phyloP scores from a whole-genome alignment of 2,329 filamentous ascomycete species.

The Acrocalymma vagum region DNA sequence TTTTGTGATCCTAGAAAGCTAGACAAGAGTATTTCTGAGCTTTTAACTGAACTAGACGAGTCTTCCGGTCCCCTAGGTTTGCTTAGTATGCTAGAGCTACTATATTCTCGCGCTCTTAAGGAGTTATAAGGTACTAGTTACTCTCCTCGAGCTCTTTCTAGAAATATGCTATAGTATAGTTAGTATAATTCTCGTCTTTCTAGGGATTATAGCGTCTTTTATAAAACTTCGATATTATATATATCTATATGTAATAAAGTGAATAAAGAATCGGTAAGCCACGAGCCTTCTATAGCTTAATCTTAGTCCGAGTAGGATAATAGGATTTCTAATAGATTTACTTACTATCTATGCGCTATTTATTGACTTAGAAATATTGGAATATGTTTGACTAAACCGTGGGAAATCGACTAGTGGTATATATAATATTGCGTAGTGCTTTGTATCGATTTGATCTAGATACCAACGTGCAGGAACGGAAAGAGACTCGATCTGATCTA shows the following conservation, averaged over 20 bases:
- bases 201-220: too few species aligned
- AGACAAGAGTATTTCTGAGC: conserved; percentile 9
- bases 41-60: conserved; percentile 11
- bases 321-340: too few species aligned
- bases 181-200: too few species aligned
- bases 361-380: conserved; percentile 10
- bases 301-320: too few species aligned
- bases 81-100: conserved; percentile 7
- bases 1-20: conserved; percentile 10
- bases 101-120: conserved; percentile 8
- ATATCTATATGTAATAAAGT: conserved; percentile 7
- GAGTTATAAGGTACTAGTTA: conserved; percentile 9
- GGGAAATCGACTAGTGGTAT: conserved; percentile 9
- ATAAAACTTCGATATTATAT: conserved; percentile 10
- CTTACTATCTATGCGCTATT: conserved; percentile 11
- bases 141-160: too few species aligned
- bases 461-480: conserved; percentile 9
- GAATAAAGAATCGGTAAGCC: conserved; percentile 10
- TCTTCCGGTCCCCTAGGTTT: conserved; percentile 8
- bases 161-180: too few species aligned
- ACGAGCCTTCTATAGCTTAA: too few species aligned
- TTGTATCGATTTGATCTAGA: conserved; percentile 8
- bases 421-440: conserved; percentile 10
- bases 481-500: too few species aligned
- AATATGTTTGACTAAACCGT: conserved; percentile 8